Evolutionary conservation across 164 flowering plant genomes (phyloP), one percentile per base, ranked within the genome.

Genomic region (Paratinospora sagittata): DNA sequence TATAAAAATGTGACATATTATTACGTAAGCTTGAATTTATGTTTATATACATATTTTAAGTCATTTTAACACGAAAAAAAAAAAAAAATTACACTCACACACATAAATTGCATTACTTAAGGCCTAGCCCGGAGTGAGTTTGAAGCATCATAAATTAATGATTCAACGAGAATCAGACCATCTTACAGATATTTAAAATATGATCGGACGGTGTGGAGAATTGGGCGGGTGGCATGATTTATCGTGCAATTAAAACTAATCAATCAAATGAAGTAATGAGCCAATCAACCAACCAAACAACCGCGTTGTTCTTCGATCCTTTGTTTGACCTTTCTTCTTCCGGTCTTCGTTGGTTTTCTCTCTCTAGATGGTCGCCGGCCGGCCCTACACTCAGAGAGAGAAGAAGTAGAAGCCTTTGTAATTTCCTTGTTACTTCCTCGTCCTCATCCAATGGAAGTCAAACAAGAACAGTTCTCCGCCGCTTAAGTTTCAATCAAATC

Each of bases 311-410:
- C 58, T 14, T 52, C n/a, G 21, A 1, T 52, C 21, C 58, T 52
- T n/a, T 6, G 58, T 52, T 52, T 52, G 58, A 52, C 58, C 58
- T 17, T 52, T 49, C n/a, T n/a, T 19, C 58, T 16, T 39, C 43
- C n/a, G 19, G 58, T 52, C 58, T 52, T 17, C n/a, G n/a, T 47
- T 47, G n/a, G 11, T 47, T 47, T 11, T 47, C 55, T 47, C 0
- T 47, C 55, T 47, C 58, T 49, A 49, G 57, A 49, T 49, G 57
- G 57, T 49, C 57, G 57, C 57, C 57, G 57, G 57, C 57, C 16
- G 19, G 57, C 17, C 57, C 9, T 39, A 39, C 43, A 39, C 43
- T 7, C 39, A 36, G 39, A 36, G 39, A 36, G 39, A 36, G 39
- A 36, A 36, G 39, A 36, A 8, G 8, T 3, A 36, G 43, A 39